Percentiles rank a stretch among this genome's conserved stretches.
These are phyloP conservation scores for Canna indica DNA, from an alignment of 176 grass and related monocot species.

Conservation along the genomic window DNA sequence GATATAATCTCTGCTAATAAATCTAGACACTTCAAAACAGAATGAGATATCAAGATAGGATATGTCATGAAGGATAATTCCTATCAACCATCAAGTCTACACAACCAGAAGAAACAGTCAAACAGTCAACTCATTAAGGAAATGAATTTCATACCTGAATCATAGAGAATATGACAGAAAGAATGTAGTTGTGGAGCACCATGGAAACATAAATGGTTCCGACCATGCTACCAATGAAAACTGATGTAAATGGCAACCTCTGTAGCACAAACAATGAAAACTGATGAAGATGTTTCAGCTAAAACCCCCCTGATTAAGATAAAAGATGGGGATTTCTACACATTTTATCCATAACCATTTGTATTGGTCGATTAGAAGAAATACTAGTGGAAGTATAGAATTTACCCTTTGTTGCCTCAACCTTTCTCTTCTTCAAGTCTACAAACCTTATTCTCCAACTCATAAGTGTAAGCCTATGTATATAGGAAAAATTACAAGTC, in stretches of 20 bases:
- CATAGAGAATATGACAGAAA: slow-evolving; percentile 83
- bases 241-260: slow-evolving; percentile 72
- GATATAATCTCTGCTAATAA: neutral
- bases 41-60: neutral
- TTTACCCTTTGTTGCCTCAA: too few species aligned
- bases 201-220: slow-evolving; percentile 96
- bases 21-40: neutral
- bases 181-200: slow-evolving; percentile 91
- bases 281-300: too few species aligned
- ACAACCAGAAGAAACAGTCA: neutral
- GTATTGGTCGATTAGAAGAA: too few species aligned
- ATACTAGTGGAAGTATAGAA: too few species aligned
- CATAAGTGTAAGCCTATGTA: too few species aligned
- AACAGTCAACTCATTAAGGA: too few species aligned
- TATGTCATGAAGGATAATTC: neutral
- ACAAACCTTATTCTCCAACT: too few species aligned
- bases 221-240: slow-evolving; percentile 82
- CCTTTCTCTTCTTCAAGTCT: too few species aligned
- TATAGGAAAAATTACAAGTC: too few species aligned
- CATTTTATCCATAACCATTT: too few species aligned
- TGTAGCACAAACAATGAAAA: slow-evolving; percentile 21
- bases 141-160: slow-evolving; percentile 52
- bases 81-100: neutral
- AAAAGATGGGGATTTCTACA: too few species aligned
- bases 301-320: too few species aligned